Evolutionary conservation across 2,329 filamentous ascomycete genomes (phyloP).

Genomic region (Fusarium sp.): DNA sequence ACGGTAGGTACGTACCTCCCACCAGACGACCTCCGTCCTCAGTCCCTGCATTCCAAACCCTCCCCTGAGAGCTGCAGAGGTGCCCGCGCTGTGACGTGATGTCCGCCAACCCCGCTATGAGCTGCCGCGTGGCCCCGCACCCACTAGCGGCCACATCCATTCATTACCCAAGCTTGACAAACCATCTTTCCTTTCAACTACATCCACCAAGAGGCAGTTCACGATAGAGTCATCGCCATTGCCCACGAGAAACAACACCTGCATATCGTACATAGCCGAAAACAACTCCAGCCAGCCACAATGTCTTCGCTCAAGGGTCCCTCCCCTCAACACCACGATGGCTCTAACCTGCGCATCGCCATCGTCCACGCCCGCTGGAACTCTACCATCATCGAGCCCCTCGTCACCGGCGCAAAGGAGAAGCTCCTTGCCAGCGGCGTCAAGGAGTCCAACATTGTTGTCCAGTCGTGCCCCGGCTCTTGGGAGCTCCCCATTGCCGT

Average conservation of each 20-base stretch:
- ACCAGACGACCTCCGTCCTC: not conserved
- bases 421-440: slow-evolving; percentile 84
- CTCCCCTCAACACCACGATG: slow-evolving; percentile 70
- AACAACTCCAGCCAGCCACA: not conserved
- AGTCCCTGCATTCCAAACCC: slow-evolving; percentile 36
- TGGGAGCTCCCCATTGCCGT: slow-evolving; percentile 95
- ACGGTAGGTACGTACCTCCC: slow-evolving; percentile 33
- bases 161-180: slow-evolving; percentile 21
- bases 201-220: slow-evolving; percentile 5
- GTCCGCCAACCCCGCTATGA: slow-evolving; percentile 39
- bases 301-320: slow-evolving; percentile 65
- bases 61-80: slow-evolving; percentile 2
- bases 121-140: slow-evolving; percentile 38
- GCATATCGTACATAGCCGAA: not conserved
- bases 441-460: slow-evolving; percentile 85
- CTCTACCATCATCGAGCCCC: slow-evolving; percentile 83
- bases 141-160: slow-evolving; percentile 4
- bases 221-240: slow-evolving; percentile 16
- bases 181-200: slow-evolving; percentile 8
- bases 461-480: slow-evolving; percentile 90
- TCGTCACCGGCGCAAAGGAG: slow-evolving; percentile 83
- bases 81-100: slow-evolving; percentile 38
- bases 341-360: slow-evolving; percentile 84
- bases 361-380: slow-evolving; percentile 99
- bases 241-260: not conserved